Conservation (phyloP, 768 basidiomycete genomes). For the Hygrocybe coccinea region DNA sequence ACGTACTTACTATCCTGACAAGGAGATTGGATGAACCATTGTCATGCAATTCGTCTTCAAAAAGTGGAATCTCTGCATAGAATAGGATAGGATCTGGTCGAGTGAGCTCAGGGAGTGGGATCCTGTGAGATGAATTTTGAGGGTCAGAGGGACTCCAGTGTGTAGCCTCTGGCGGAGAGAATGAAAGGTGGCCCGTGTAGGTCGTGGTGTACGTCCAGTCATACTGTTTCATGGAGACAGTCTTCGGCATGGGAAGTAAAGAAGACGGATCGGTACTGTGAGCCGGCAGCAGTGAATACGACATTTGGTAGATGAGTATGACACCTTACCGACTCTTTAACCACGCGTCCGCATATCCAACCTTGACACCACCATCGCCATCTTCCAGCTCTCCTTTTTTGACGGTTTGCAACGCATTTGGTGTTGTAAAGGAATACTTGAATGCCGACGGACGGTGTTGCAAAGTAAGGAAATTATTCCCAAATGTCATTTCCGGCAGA, state of each 20-base stretch:
- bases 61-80: constrained; percentile 91
- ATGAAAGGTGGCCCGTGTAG: constrained; percentile 59
- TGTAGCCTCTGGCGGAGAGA: constrained; percentile 8
- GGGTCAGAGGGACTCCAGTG: constrained; percentile 55
- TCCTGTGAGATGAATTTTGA: constrained; percentile 52
- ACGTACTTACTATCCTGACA: constrained; percentile 73
- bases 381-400: constrained; percentile 68
- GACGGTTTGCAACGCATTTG: constrained; percentile 65
- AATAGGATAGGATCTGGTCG: constrained; percentile 96
- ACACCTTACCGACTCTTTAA: constrained; percentile 70
- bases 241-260: constrained; percentile 59
- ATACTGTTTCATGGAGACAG: constrained; percentile 77
- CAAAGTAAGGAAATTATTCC: constrained; percentile 69
- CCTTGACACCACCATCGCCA: constrained; percentile 90
- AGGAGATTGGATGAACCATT: constrained; percentile 85
- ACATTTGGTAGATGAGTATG: constrained; percentile 1
- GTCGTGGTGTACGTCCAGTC: constrained; percentile 98
- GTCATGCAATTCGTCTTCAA: constrained; percentile 96
- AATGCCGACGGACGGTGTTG: constrained; percentile 62
- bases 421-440: constrained; percentile 60
- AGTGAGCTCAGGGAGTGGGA: constrained; percentile 81
- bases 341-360: constrained; percentile 94
- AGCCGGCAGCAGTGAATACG: constrained; percentile 12
- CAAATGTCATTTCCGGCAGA: constrained; percentile 96
- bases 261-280: constrained; percentile 66